These are phyloP conservation scores for Alternaria rosae DNA, from an alignment of 2,329 filamentous ascomycete genomes.

Conservation along the genomic window DNA sequence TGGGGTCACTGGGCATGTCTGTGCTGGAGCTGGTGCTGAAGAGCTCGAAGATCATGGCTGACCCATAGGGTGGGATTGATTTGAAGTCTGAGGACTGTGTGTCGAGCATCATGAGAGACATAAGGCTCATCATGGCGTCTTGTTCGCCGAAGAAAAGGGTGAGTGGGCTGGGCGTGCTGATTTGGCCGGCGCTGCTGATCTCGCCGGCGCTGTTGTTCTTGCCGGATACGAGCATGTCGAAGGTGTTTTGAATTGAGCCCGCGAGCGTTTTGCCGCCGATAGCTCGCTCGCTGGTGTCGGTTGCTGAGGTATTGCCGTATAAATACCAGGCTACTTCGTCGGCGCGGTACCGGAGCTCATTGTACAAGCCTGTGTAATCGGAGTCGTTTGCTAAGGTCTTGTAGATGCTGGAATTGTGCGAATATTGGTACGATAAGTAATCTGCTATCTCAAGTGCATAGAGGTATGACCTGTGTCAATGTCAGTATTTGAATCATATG, in stretches of 20 bases:
- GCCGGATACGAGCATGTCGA: conserved; percentile 27
- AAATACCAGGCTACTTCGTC: conserved; percentile 56
- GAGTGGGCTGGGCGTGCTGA: conserved; percentile 51
- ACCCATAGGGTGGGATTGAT: conserved; percentile 38
- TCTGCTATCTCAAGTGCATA: conserved; percentile 65
- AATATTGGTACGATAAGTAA: conserved; percentile 62
- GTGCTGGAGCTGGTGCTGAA: conserved; percentile 51
- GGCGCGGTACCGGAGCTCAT: conserved; percentile 53
- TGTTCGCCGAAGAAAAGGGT: conserved; percentile 51
- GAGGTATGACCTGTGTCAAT: conserved; percentile 53
- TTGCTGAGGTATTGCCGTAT: conserved; percentile 53
- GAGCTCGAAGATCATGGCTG: conserved; percentile 52
- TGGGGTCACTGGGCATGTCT: conserved; percentile 48
- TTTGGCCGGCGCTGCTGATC: conserved; percentile 1
- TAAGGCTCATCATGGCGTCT: conserved; percentile 42
- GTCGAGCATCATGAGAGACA: conserved; percentile 38
- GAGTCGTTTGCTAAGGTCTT: conserved; percentile 42
- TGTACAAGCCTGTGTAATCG: conserved; percentile 28
- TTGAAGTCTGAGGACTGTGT: conserved; percentile 25
- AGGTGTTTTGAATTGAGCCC: conserved; percentile 32
- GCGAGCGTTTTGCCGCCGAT: conserved; percentile 44
- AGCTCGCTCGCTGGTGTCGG: conserved; percentile 30
- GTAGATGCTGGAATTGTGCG: conserved; percentile 59
- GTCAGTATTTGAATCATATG: background rate
- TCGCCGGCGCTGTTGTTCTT: conserved; percentile 9